Conservation (phyloP, 2,329 filamentous ascomycete species). For the Trichoderma guizhouense region DNA sequence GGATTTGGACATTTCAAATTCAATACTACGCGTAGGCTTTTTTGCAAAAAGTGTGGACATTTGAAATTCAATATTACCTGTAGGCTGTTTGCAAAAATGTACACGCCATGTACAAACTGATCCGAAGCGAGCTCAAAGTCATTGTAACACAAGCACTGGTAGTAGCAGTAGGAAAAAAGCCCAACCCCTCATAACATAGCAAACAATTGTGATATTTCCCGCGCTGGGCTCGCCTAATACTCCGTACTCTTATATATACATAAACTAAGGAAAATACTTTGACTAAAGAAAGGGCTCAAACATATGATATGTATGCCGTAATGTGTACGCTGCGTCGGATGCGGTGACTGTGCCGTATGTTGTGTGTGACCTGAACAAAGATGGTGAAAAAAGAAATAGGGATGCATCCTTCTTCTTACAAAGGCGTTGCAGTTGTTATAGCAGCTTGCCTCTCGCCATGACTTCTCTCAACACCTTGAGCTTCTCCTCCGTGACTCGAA, state of each 20-base stretch:
- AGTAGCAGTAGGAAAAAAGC: neutral
- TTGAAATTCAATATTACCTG: too few species aligned
- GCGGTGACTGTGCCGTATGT: neutral
- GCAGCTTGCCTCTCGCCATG: conserved; percentile 50
- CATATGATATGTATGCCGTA: conserved; percentile 8
- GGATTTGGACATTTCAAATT: neutral
- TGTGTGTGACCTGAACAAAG: neutral
- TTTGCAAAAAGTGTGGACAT: too few species aligned
- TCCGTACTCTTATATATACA: conserved; percentile 12
- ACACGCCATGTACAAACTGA: neutral
- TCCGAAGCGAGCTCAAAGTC: neutral
- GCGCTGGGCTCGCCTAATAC: conserved; percentile 1
- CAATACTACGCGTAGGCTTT: neutral
- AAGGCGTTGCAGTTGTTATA: neutral
- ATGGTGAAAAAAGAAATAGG: neutral
- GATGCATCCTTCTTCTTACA: neutral
- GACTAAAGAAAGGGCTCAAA: conserved; percentile 3
- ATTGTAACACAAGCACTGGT: neutral
- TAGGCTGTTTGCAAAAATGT: neutral
- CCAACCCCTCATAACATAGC: neutral
- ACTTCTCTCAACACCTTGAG: conserved; percentile 72
- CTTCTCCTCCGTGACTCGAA: conserved; percentile 82
- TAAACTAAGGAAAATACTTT: neutral
- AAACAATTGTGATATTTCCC: neutral
- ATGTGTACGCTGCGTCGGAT: neutral